phyloP scores from a whole-genome alignment of 768 basidiomycete species.

The Goffeauzyma gilvescens region DNA sequence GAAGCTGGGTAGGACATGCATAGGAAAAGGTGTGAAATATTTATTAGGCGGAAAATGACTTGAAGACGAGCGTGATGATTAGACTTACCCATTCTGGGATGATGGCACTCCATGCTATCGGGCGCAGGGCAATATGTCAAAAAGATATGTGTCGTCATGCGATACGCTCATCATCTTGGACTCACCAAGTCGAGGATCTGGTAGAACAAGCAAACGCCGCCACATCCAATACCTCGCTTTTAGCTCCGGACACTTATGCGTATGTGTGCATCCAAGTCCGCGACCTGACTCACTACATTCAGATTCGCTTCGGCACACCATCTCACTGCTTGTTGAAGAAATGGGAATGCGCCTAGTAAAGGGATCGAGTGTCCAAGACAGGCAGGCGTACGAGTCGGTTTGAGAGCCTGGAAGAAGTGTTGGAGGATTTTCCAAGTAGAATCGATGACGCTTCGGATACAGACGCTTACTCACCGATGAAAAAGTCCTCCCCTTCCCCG shows the following conservation, averaged over 20 bases:
- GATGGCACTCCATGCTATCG: slow-evolving; percentile 24
- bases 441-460: background rate
- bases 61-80: background rate
- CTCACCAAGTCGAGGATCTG: background rate
- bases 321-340: slow-evolving; percentile 22
- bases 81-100: slow-evolving; percentile 18
- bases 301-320: slow-evolving; percentile 23
- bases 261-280: background rate
- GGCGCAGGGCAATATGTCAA: background rate
- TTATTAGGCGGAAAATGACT: background rate
- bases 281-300: slow-evolving; percentile 6
- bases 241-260: background rate
- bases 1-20: slow-evolving; percentile 10
- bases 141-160: background rate
- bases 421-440: background rate
- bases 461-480: slow-evolving; percentile 12
- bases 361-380: too few relatives aligned
- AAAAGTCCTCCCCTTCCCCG: slow-evolving; percentile 20
- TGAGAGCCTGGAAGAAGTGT: too few relatives aligned
- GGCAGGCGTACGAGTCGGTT: too few relatives aligned
- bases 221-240: background rate
- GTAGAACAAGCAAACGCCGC: background rate
- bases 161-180: too few relatives aligned
- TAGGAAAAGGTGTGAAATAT: background rate
- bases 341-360: slow-evolving; percentile 19